These are phyloP conservation scores for Uromyces viciae-fabae DNA, from an alignment of 1,284 basidiomycete genomes.

Conservation along the genomic window DNA sequence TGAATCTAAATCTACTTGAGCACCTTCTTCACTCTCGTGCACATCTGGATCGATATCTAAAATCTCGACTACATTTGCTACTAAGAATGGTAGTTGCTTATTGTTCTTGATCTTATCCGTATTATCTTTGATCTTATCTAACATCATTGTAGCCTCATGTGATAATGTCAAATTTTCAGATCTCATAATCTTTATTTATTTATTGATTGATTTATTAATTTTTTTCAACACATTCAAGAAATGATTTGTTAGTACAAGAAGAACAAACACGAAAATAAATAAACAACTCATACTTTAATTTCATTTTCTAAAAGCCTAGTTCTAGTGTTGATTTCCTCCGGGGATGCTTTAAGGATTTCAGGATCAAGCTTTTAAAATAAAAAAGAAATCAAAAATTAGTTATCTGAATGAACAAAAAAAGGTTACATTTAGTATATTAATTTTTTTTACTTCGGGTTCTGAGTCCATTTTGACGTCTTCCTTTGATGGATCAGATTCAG, in stretches of 20 bases:
- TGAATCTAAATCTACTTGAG: slow-evolving; percentile 85
- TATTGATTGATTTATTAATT: neutral
- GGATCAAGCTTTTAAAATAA: slow-evolving; percentile 17
- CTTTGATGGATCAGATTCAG: neutral
- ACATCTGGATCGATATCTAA: slow-evolving; percentile 85
- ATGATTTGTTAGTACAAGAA: neutral
- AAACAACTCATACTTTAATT: slow-evolving; percentile 73
- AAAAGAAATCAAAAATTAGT: neutral
- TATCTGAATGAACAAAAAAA: neutral
- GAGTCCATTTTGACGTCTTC: slow-evolving; percentile 30
- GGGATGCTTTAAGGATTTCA: slow-evolving; percentile 67
- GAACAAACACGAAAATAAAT: neutral
- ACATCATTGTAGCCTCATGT: slow-evolving; percentile 93
- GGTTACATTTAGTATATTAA: too few relatives aligned
- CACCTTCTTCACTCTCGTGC: slow-evolving; percentile 79
- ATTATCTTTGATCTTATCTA: slow-evolving; percentile 97
- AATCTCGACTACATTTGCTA: slow-evolving; percentile 97
- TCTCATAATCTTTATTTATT: slow-evolving; percentile 71
- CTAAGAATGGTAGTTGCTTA: slow-evolving; percentile 95
- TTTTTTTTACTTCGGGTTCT: neutral
- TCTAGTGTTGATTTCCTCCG: slow-evolving; percentile 80
- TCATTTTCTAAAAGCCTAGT: slow-evolving; percentile 89
- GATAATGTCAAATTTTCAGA: slow-evolving; percentile 85
- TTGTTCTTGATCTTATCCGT: slow-evolving; percentile 99
- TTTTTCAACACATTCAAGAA: neutral